Evolutionary conservation across 345 rosid species (phyloP), one percentile per base, ranked within the genome.

Genomic region (Ailanthus altissimus): DNA sequence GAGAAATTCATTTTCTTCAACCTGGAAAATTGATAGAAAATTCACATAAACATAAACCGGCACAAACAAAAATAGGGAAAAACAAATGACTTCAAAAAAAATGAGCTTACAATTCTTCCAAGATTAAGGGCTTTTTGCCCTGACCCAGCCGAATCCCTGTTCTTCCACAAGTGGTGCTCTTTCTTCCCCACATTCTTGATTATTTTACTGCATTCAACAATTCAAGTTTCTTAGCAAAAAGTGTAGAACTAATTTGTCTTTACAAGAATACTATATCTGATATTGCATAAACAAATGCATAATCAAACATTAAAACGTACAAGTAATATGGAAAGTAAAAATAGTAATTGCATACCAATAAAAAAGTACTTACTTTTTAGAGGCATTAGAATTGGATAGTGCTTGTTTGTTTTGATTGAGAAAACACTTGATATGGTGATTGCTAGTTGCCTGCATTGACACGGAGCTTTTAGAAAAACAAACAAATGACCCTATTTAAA

Each of bases 91-190:
- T 16, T 59, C 3, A 49, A 45, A 2, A 20, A 43, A 56, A 23
- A 66, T 1, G 38, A 80, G 51, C 92, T 79, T 75, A 94, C 98
- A 81, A 85, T 86, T 82, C 90, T 83, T 36, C 91, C 84, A 79
- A 95, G 92, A 83, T 81, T 85, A 46, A 83, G 81, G 36, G 98
- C 98, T 83, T 95, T 93, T 60, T 83, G 84, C 14, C 99, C 96
- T 50, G 97, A 89, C 8, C 93, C 91, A 80, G 94, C 82, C 36
- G 98, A 85, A 60, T 95, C 96, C 75, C 86, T 89, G 82, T 84
- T 93, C 89, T 88, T 87, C 97, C 96, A 93, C 82, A 90, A 81
- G 76, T 89, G 97, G 6, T 88, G 92, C 78, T 88, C 90, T 77
- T 46, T 80, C 80, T 84, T 88, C 71, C 88, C 85, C 13, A 57